phyloP scores from a whole-genome alignment of 345 rosid species.

The Lagerstroemia speciosa region DNA sequence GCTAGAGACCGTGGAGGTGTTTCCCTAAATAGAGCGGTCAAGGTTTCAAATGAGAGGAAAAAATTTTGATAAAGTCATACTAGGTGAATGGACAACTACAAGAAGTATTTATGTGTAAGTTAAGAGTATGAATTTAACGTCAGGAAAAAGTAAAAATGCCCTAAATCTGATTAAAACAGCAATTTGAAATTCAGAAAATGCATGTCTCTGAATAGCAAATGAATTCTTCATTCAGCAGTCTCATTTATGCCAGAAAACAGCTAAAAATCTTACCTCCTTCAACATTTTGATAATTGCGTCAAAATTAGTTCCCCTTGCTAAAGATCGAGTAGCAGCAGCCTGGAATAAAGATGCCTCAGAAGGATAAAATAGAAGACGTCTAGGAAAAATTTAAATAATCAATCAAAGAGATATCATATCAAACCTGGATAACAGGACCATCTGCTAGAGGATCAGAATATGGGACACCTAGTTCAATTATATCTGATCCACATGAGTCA shows the following conservation, averaged over 20 bases:
- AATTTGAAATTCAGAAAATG: not conserved
- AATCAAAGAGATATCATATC: constrained; percentile 2
- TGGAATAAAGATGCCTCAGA: constrained; percentile 18
- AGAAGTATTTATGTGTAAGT: not conserved
- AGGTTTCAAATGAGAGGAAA: not conserved
- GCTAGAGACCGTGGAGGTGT: not conserved
- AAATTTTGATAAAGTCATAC: not conserved
- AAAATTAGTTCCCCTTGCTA: constrained; percentile 69
- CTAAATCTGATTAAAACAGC: not conserved
- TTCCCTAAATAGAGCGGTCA: not conserved
- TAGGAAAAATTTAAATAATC: too few species aligned
- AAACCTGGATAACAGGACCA: constrained; percentile 93
- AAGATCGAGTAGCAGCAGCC: constrained; percentile 92
- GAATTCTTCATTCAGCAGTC: not conserved
- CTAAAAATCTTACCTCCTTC: constrained; percentile 41
- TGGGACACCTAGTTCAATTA: constrained; percentile 77
- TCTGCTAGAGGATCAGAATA: constrained; percentile 94
- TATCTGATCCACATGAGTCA: constrained; percentile 69
- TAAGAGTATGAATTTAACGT: not conserved
- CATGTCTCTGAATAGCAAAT: not conserved
- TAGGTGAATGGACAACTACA: not conserved
- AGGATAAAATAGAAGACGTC: not conserved
- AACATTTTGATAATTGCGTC: constrained; percentile 57
- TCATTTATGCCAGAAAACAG: not conserved
- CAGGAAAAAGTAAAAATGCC: not conserved